Conservation (phyloP, 176 grass and related monocot species). For the Bothriochloa decipiens region DNA sequence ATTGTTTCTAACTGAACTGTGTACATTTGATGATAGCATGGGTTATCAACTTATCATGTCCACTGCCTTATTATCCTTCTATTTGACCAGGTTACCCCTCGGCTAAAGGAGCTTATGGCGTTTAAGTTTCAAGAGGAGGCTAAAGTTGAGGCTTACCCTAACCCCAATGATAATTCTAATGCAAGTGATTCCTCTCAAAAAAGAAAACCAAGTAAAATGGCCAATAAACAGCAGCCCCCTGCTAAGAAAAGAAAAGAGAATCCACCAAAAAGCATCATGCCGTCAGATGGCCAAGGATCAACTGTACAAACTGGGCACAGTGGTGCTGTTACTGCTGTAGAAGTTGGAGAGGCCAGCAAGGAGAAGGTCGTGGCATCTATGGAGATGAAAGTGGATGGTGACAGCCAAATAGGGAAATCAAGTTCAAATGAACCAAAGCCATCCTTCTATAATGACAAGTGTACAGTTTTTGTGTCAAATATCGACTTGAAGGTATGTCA, state of each 20-base stretch:
- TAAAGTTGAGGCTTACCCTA: constrained; percentile 53
- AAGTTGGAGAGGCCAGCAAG: constrained; percentile 42
- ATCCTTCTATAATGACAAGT: constrained; percentile 67
- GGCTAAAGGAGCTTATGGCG: constrained; percentile 79
- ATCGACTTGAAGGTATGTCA: constrained; percentile 54
- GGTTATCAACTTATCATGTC: not conserved
- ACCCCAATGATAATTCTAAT: constrained; percentile 48
- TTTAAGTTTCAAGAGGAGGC: constrained; percentile 81
- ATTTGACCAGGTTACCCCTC: constrained; percentile 70
- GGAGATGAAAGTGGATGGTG: constrained; percentile 25
- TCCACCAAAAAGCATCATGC: constrained; percentile 40
- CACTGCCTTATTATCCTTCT: constrained; percentile 5
- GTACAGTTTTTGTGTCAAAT: constrained; percentile 85
- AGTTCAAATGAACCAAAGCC: constrained; percentile 56
- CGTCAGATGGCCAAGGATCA: constrained; percentile 44
- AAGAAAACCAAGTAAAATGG: constrained; percentile 74
- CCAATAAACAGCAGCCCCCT: constrained; percentile 61
- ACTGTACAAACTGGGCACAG: constrained; percentile 42
- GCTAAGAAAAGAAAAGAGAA: constrained; percentile 79
- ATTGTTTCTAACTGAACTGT: constrained; percentile 9
- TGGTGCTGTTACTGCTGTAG: constrained; percentile 28
- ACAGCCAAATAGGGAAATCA: constrained; percentile 38
- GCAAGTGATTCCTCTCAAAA: constrained; percentile 63
- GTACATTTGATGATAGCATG: not conserved
- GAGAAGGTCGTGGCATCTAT: constrained; percentile 31